phyloP scores from a whole-genome alignment of 768 basidiomycete species.

The Termitomyces bulborhizus region DNA sequence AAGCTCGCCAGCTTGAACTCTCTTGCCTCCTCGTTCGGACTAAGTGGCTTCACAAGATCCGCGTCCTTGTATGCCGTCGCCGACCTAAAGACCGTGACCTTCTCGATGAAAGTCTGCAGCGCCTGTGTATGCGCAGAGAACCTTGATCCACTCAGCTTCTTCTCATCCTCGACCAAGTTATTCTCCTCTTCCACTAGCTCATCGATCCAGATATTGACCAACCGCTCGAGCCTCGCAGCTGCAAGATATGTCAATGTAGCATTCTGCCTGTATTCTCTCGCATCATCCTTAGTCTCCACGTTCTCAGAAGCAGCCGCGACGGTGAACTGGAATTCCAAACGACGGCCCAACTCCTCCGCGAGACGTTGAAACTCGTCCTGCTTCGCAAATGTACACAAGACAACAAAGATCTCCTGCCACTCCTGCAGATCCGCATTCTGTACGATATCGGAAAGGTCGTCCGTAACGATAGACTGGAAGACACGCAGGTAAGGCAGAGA shows the following conservation, averaged over 20 bases:
- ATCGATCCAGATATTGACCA: slow-evolving; percentile 88
- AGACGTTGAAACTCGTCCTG: slow-evolving; percentile 82
- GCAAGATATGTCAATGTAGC: slow-evolving; percentile 94
- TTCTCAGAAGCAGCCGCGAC: slow-evolving; percentile 46
- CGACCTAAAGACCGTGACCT: slow-evolving; percentile 88
- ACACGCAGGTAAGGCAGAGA: slow-evolving; percentile 84
- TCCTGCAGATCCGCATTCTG: slow-evolving; percentile 93
- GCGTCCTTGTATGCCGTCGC: slow-evolving; percentile 77
- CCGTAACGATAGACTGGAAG: slow-evolving; percentile 89
- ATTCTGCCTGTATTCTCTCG: slow-evolving; percentile 63
- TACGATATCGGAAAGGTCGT: slow-evolving; percentile 90
- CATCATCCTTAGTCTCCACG: slow-evolving; percentile 33
- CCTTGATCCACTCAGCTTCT: slow-evolving; percentile 39
- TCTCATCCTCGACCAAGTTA: slow-evolving; percentile 32
- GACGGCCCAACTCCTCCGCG: slow-evolving; percentile 85
- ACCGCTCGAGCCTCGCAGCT: slow-evolving; percentile 78
- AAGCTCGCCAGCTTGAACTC: slow-evolving; percentile 79
- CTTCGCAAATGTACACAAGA: slow-evolving; percentile 89
- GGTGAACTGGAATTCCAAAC: slow-evolving; percentile 82
- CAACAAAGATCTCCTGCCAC: slow-evolving; percentile 96
- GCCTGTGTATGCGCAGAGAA: slow-evolving; percentile 83
- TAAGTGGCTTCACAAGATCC: slow-evolving; percentile 45
- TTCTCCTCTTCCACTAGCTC: slow-evolving; percentile 86
- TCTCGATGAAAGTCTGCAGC: slow-evolving; percentile 92
- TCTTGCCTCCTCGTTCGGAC: slow-evolving; percentile 41